Evolutionary conservation across 345 rosid species (phyloP).

Genomic region (Sisymbrium irio): DNA sequence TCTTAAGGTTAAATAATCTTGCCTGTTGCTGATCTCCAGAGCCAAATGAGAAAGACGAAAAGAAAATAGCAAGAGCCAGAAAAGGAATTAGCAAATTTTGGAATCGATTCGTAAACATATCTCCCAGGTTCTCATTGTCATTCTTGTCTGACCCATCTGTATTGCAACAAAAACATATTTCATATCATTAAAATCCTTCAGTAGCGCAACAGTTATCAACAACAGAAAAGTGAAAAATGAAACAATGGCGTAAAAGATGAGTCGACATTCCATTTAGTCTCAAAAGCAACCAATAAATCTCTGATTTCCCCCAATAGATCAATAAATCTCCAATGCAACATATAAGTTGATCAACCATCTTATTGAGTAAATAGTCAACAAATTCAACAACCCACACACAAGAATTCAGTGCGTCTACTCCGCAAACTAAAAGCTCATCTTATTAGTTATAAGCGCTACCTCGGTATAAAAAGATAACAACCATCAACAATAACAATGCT

Average conservation of each 20-base stretch:
- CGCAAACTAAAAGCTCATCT: not conserved
- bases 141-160: constrained; percentile 71
- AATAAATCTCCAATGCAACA: not conserved
- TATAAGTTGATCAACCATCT: not conserved
- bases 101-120: constrained; percentile 45
- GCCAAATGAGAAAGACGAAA: constrained; percentile 47
- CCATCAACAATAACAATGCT: not conserved
- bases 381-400: not conserved
- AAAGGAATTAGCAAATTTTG: constrained; percentile 55
- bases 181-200: not conserved
- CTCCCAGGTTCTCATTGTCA: constrained; percentile 49
- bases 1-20: constrained; percentile 9
- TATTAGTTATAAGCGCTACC: not conserved
- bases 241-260: not conserved
- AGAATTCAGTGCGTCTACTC: not conserved
- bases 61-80: constrained; percentile 51
- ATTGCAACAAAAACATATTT: constrained; percentile 23
- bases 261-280: too few species aligned
- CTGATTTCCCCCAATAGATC: not conserved
- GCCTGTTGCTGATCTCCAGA: constrained; percentile 66
- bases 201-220: not conserved
- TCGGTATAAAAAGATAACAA: not conserved
- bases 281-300: not conserved
- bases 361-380: not conserved
- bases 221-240: not conserved